phyloP scores from a whole-genome alignment of 345 rosid genomes.

The Eucalyptus paniculata region DNA sequence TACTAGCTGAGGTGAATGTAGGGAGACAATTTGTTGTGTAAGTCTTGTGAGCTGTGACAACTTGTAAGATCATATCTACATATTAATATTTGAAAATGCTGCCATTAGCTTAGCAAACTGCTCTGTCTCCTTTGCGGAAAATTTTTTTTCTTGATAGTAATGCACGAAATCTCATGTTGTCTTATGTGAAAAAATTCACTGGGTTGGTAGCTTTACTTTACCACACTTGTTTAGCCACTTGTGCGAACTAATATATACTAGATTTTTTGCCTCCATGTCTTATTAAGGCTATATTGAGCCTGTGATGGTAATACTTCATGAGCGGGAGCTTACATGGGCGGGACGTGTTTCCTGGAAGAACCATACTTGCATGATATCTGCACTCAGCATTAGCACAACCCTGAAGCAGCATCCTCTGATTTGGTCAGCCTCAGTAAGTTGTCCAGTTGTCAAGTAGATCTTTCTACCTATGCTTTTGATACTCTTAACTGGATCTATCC shows the following conservation, averaged over 20 bases:
- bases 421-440: constrained; percentile 91
- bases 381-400: constrained; percentile 89
- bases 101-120: not conserved
- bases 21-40: not conserved
- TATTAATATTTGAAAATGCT: not conserved
- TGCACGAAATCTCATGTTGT: not conserved
- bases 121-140: not conserved
- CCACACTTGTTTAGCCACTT: not conserved
- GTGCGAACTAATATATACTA: not conserved
- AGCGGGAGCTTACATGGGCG: constrained; percentile 91
- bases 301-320: constrained; percentile 93
- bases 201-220: not conserved
- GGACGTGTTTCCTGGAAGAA: constrained; percentile 90
- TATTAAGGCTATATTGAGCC: constrained; percentile 90
- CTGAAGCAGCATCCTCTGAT: constrained; percentile 94
- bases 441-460: not conserved
- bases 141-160: not conserved
- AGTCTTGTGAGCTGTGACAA: not conserved
- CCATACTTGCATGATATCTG: constrained; percentile 93
- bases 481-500: not conserved
- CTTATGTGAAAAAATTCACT: not conserved
- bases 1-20: not conserved
- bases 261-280: not conserved
- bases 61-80: not conserved
- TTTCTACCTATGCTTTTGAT: not conserved